Conservation (phyloP, 306 rosid species). For the Astragalus glycyphyllos region DNA sequence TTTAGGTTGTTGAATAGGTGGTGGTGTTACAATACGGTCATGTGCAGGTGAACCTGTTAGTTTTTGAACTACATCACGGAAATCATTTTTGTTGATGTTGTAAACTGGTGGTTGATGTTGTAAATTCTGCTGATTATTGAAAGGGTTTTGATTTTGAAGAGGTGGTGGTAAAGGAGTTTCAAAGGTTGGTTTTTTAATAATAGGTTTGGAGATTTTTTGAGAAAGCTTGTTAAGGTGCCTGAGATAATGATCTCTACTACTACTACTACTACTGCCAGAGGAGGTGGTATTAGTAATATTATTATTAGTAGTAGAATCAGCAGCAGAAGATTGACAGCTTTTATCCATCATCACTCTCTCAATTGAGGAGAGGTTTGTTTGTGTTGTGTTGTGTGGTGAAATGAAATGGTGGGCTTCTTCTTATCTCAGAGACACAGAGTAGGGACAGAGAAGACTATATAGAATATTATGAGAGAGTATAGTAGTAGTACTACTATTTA, state of each 20-base stretch:
- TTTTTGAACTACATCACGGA: constrained; percentile 94
- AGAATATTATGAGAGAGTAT: background rate
- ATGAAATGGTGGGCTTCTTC: constrained; percentile 40
- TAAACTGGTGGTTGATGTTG: constrained; percentile 97
- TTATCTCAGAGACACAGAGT: constrained; percentile 42
- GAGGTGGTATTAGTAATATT: background rate
- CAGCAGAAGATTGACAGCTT: constrained; percentile 49
- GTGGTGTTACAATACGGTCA: constrained; percentile 75
- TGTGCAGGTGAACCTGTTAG: constrained; percentile 97
- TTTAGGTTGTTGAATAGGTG: constrained; percentile 83
- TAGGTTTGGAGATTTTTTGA: constrained; percentile 91
- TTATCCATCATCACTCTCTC: constrained; percentile 44
- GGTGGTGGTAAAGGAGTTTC: constrained; percentile 40
- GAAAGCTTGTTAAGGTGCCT: constrained; percentile 88
- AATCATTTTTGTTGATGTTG: constrained; percentile 94
- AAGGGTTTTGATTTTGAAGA: background rate
- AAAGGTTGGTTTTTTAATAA: constrained; percentile 52
- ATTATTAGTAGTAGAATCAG: constrained; percentile 36
- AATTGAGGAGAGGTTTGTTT: constrained; percentile 25
- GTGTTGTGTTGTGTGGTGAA: constrained; percentile 31
- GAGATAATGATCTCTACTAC: constrained; percentile 58
- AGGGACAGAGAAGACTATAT: constrained; percentile 40
- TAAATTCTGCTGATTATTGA: constrained; percentile 41
- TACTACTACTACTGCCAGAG: background rate
- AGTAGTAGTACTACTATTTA: no score